Evolutionary conservation across 441 rosid genomes (phyloP), one percentile per base, ranked within the genome.

Genomic region (Croton laevigatus): DNA sequence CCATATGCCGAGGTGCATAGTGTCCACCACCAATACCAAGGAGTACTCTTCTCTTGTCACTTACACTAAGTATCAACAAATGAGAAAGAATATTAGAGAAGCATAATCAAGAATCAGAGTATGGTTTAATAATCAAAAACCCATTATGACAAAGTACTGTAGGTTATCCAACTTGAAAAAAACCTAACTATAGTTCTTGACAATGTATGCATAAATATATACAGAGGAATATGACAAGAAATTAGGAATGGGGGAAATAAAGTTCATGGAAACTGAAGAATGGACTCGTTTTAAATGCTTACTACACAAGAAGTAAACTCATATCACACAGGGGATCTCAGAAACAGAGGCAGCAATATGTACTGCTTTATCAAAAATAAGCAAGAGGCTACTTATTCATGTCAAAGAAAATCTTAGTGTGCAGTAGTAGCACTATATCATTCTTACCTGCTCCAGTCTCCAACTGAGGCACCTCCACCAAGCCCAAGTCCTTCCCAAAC

Each of bases 1-100:
- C 98, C 96, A 84, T 86, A 71, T 94, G 98, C 57, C 96, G 88
- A 76, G 97, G 97, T 45, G 93, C 98, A 65, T 91, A 94, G 77
- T 91, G 95, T 71, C 96, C 98, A 72, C 98, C 94, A 57, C 95
- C 98, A 51, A 94, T 80, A 59, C 96, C 98, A 60, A 94, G 79
- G 36, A 91, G 97, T 49, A 91, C 92, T 71, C 80, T 94, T 66
- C 81, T 79, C 70, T 82, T 88, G 34, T 79, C 76, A 17, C 65
- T 84, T 62, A 80, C 88, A 77, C 96, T 94, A 58, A 44, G 71
- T 65, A 66, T n/a, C 53, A 60, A 51, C 27, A 34, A 40, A 59
- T 54, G 13, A 68, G 61, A 75, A 58, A 61, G 5, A 36, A 52
- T 9, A 22, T 69, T 38, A 62, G 63, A 68, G 51, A 58, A 51